Evolutionary conservation across 225 moss, liverwort and hornwort genomes (phyloP).

Genomic region (Bryum argenteum): DNA sequence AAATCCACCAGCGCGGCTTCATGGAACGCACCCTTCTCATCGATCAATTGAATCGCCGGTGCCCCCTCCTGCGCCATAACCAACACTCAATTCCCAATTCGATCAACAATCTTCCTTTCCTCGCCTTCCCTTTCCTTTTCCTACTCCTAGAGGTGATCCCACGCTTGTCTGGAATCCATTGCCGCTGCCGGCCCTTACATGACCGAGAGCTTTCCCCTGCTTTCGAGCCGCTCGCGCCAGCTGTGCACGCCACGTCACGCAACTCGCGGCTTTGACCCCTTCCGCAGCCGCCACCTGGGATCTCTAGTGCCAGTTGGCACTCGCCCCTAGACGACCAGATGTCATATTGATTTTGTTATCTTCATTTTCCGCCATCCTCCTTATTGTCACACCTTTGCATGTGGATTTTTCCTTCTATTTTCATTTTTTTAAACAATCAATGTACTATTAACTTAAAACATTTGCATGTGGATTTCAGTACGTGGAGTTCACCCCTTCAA

Average conservation of each 20-base stretch:
- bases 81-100: not conserved
- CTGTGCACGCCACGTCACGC: conserved; percentile 31
- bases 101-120: not conserved
- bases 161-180: not conserved
- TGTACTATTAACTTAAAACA: too few relatives aligned
- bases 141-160: not conserved
- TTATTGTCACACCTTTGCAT: too few relatives aligned
- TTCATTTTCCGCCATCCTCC: not conserved
- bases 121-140: not conserved
- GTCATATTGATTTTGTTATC: conserved; percentile 8
- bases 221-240: conserved; percentile 17
- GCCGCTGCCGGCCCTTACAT: conserved; percentile 18
- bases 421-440: too few relatives aligned
- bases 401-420: too few relatives aligned
- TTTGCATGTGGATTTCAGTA: too few relatives aligned
- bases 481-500: too few relatives aligned
- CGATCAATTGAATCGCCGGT: conserved; percentile 79
- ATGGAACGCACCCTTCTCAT: conserved; percentile 63
- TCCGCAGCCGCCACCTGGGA: conserved; percentile 28
- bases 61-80: conserved; percentile 60
- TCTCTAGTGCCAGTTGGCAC: not conserved
- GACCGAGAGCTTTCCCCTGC: conserved; percentile 14
- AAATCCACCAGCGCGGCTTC: conserved; percentile 61
- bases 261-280: not conserved
- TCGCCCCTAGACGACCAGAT: conserved; percentile 13